phyloP scores from a whole-genome alignment of 768 basidiomycete species.

The Lactarius evosmus region DNA sequence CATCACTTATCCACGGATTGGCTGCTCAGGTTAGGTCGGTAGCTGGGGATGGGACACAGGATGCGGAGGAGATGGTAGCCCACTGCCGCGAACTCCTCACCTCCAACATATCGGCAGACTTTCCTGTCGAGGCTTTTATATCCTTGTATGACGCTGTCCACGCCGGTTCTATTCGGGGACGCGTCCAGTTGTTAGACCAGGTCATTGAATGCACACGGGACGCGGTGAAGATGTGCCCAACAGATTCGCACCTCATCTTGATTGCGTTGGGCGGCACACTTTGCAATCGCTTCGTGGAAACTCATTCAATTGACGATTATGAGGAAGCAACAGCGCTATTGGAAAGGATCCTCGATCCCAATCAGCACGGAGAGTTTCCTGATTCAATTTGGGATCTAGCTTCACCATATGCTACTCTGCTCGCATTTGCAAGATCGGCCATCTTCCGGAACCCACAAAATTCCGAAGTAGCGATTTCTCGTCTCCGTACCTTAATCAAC shows the following conservation, averaged over 20 bases:
- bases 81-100: conserved; percentile 1
- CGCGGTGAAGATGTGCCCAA: not conserved
- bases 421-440: not conserved
- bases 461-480: not conserved
- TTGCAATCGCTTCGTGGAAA: not conserved
- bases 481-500: not conserved
- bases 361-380: not conserved
- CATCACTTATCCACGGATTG: not conserved
- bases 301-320: not conserved
- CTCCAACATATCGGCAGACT: not conserved
- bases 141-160: not conserved
- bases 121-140: not conserved
- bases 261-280: not conserved
- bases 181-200: not conserved
- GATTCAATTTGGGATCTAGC: not conserved
- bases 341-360: not conserved
- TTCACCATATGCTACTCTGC: not conserved
- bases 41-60: not conserved
- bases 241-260: not conserved
- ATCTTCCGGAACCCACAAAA: not conserved
- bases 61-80: not conserved
- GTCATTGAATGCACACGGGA: not conserved
- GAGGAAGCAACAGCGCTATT: not conserved
- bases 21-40: not conserved
- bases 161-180: not conserved